Percentiles rank a stretch among this genome's conserved stretches.
These are phyloP conservation scores for Kondoa malvinella DNA, from an alignment of 768 basidiomycete genomes.

Conservation along the genomic window DNA sequence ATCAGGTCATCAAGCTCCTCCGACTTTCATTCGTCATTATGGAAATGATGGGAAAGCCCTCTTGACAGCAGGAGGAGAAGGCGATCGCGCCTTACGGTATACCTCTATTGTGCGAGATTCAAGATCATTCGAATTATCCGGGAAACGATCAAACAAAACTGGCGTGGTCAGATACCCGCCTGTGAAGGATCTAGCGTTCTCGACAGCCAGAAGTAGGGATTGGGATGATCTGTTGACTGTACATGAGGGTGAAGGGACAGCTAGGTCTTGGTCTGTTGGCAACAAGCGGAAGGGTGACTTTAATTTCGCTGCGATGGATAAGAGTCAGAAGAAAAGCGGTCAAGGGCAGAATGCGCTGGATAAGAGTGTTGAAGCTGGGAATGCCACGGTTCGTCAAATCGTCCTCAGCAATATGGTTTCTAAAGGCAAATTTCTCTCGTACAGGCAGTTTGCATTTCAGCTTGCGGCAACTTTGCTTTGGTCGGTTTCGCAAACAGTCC, in stretches of 20 bases:
- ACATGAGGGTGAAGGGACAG: conserved; percentile 54
- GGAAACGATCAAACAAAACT: conserved; percentile 62
- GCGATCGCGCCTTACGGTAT: conserved; percentile 73
- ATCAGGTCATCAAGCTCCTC: conserved; percentile 78
- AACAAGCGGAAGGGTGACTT: conserved; percentile 66
- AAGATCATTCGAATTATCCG: conserved; percentile 74
- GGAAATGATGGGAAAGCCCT: conserved; percentile 94
- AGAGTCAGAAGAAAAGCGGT: conserved; percentile 26
- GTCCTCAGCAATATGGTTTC: not conserved
- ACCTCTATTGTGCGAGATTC: conserved; percentile 91
- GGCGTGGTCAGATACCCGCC: conserved; percentile 68
- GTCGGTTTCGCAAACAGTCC: conserved; percentile 63
- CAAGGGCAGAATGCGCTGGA: not conserved
- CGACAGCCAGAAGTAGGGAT: conserved; percentile 60
- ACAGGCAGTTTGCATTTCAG: conserved; percentile 61
- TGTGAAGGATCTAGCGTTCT: conserved; percentile 54
- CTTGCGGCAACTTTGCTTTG: conserved; percentile 89
- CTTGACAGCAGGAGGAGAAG: conserved; percentile 47
- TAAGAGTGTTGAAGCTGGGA: conserved; percentile 6
- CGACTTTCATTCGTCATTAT: conserved; percentile 81
- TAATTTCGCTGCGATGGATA: conserved; percentile 45
- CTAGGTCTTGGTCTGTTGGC: conserved; percentile 72
- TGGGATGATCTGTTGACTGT: conserved; percentile 96
- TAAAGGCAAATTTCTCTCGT: not conserved
- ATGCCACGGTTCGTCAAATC: conserved; percentile 46